Evolutionary conservation across 192 early-diverging fungal genomes (phyloP).

Genomic region (Linnemannia zychae): DNA sequence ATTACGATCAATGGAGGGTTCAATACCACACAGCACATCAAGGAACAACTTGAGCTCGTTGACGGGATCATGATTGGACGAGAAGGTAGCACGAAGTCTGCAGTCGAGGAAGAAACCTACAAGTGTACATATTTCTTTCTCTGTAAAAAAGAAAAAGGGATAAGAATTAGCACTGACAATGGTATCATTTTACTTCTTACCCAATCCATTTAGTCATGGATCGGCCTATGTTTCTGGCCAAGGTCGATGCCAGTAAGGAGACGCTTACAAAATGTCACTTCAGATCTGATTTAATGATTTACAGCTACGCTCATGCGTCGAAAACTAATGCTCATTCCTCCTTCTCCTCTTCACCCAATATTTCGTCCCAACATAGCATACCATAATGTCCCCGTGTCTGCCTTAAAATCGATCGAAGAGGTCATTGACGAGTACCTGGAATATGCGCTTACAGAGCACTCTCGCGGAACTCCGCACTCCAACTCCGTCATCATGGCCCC

Average conservation of each 20-base stretch:
- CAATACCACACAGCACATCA: constrained; percentile 61
- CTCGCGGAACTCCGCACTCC: constrained; percentile 51
- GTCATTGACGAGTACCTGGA: constrained; percentile 57
- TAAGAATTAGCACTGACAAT: neutral
- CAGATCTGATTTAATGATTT: too few relatives aligned
- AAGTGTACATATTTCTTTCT: too few relatives aligned
- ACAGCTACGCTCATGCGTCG: too few relatives aligned
- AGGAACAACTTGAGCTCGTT: constrained; percentile 59
- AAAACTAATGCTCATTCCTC: neutral
- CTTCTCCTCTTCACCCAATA: neutral
- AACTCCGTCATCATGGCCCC: constrained; percentile 57
- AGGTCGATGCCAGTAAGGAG: constrained; percentile 64
- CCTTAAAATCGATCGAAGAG: constrained; percentile 40
- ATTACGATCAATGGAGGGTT: constrained; percentile 81
- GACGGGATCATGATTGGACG: constrained; percentile 83
- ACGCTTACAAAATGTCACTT: too few relatives aligned
- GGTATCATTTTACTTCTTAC: neutral
- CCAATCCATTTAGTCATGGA: constrained; percentile 71
- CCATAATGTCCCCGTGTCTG: constrained; percentile 23
- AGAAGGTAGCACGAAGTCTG: constrained; percentile 55
- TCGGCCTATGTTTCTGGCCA: constrained; percentile 74
- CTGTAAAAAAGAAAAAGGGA: too few relatives aligned
- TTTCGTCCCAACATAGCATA: constrained; percentile 18
- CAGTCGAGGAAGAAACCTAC: neutral
- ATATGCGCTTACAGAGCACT: constrained; percentile 39